Conservation (phyloP, 768 basidiomycete genomes). For the Amanita thiersii region DNA sequence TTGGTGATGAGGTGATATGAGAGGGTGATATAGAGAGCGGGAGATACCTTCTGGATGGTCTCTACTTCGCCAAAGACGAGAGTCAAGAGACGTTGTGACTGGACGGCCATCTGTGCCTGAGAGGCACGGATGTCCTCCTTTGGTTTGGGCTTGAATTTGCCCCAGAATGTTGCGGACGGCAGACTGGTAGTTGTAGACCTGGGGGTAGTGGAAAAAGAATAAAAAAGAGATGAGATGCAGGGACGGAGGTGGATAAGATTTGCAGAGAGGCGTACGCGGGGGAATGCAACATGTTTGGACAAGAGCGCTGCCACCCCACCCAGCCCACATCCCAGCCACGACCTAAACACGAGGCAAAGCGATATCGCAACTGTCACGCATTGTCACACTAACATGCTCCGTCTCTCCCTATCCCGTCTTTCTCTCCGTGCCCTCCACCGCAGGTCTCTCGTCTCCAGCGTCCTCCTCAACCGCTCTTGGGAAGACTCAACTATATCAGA, state of each 20-base stretch:
- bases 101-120: constrained; percentile 55
- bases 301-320: constrained; percentile 15
- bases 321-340: constrained; percentile 21
- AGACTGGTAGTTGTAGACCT: constrained; percentile 63
- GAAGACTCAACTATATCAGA: constrained; percentile 40
- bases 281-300: constrained; percentile 61
- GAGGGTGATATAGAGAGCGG: background rate
- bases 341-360: constrained; percentile 53
- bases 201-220: constrained; percentile 25
- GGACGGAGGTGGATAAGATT: constrained; percentile 18
- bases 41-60: constrained; percentile 63
- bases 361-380: constrained; percentile 5
- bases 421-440: background rate
- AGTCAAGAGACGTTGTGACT: constrained; percentile 70
- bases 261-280: constrained; percentile 58
- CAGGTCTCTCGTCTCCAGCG: constrained; percentile 17
- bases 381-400: constrained; percentile 5
- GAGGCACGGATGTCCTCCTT: constrained; percentile 46
- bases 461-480: constrained; percentile 50
- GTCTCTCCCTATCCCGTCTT: constrained; percentile 1
- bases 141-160: constrained; percentile 64
- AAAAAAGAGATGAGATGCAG: constrained; percentile 20
- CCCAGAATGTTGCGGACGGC: constrained; percentile 47
- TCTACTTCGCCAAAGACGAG: constrained; percentile 83
- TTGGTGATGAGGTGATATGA: constrained; percentile 10